These are phyloP conservation scores for Russula virescens DNA, from an alignment of 768 basidiomycete genomes.

Conservation along the genomic window DNA sequence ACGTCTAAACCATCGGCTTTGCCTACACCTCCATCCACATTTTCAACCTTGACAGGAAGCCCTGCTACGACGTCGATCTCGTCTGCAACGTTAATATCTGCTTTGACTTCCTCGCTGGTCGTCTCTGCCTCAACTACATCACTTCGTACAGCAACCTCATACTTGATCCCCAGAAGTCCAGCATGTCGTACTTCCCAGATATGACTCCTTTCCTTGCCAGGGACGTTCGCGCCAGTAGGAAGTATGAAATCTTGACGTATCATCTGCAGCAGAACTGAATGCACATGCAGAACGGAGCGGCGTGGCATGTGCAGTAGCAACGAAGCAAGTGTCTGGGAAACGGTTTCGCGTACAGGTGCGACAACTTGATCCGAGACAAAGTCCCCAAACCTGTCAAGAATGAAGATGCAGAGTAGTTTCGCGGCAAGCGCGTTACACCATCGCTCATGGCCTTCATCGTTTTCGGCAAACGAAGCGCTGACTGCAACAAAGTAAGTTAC, in stretches of 20 bases:
- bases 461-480: conserved; percentile 47
- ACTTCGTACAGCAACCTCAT: conserved; percentile 90
- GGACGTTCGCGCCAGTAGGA: conserved; percentile 29
- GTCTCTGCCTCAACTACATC: conserved; percentile 59
- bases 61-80: neutral
- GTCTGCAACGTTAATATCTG: conserved; percentile 17
- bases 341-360: conserved; percentile 94
- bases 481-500: conserved; percentile 34
- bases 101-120: conserved; percentile 18
- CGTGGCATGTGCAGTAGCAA: conserved; percentile 83
- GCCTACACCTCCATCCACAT: neutral
- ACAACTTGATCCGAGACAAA: conserved; percentile 96
- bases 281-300: conserved; percentile 73
- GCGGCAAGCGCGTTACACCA: conserved; percentile 90
- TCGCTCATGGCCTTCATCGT: conserved; percentile 63
- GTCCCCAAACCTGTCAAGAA: conserved; percentile 96
- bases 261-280: conserved; percentile 84
- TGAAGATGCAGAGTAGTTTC: conserved; percentile 82
- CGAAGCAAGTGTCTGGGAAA: conserved; percentile 89
- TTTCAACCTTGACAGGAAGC: neutral
- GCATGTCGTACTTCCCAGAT: conserved; percentile 98
- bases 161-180: conserved; percentile 95
- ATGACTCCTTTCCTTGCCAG: conserved; percentile 43
- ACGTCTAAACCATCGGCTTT: neutral
- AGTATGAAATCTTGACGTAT: conserved; percentile 78